Percentiles rank a stretch among this genome's conserved stretches.
Evolutionary conservation across 257 asterid species (phyloP).

Genomic region (Nemophila menziesii): DNA sequence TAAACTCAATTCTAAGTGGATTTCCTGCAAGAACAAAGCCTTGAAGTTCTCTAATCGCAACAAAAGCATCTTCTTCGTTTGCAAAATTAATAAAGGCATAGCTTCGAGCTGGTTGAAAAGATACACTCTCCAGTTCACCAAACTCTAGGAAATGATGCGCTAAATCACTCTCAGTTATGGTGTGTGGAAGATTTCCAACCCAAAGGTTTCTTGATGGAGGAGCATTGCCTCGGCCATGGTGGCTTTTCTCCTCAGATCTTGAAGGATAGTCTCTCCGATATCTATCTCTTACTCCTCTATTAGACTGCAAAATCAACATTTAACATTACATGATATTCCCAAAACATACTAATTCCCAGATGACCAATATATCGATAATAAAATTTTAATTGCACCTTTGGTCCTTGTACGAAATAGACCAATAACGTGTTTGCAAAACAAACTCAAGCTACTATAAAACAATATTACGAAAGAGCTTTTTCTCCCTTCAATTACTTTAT

Average conservation of each 20-base stretch:
- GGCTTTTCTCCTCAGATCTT: constrained; percentile 54
- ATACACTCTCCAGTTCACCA: constrained; percentile 74
- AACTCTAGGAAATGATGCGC: constrained; percentile 50
- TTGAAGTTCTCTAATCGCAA: constrained; percentile 81
- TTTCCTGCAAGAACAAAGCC: constrained; percentile 74
- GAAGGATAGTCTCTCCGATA: constrained; percentile 54
- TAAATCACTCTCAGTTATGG: constrained; percentile 46
- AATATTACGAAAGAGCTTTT: too few relatives aligned
- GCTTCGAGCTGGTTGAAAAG: constrained; percentile 91
- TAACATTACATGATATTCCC: background rate
- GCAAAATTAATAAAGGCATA: constrained; percentile 70
- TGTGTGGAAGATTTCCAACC: constrained; percentile 74
- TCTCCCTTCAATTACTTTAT: too few relatives aligned
- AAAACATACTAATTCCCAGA: background rate
- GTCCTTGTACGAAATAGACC: too few relatives aligned
- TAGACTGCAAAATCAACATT: constrained; percentile 31
- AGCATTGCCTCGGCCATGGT: constrained; percentile 40
- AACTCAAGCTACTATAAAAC: too few relatives aligned
- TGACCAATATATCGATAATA: too few relatives aligned
- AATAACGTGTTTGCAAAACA: too few relatives aligned
- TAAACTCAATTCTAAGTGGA: constrained; percentile 82
- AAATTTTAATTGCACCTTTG: too few relatives aligned
- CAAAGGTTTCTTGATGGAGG: constrained; percentile 94
- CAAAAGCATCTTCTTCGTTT: constrained; percentile 64
- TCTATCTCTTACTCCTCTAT: constrained; percentile 68